A percentile compares a stretch with the other conserved stretches of the same genome.
These are phyloP conservation scores for Cyberlindnera meyerae DNA, from an alignment of 805 yeast species.

Conservation along the genomic window DNA sequence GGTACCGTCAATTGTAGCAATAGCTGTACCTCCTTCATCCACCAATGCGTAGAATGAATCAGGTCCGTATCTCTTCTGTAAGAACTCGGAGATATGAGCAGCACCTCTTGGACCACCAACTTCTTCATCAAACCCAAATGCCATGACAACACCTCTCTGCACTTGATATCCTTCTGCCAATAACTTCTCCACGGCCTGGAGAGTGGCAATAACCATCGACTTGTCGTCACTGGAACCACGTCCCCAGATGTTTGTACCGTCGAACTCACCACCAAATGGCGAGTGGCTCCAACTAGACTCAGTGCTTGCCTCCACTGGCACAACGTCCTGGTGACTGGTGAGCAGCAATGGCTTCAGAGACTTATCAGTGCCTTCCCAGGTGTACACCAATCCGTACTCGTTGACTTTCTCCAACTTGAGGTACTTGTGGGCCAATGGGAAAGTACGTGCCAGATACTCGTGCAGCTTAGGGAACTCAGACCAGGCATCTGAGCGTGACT, in stretches of 20 bases:
- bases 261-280: constrained; percentile 62
- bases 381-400: constrained; percentile 55
- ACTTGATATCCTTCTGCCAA: constrained; percentile 45
- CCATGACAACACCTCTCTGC: constrained; percentile 51
- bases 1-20: constrained; percentile 24
- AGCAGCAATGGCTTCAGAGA: constrained; percentile 58
- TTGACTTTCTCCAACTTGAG: constrained; percentile 52
- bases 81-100: constrained; percentile 33
- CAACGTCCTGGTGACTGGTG: constrained; percentile 78
- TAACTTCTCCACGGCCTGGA: constrained; percentile 55
- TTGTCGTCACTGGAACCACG: constrained; percentile 78
- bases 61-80: constrained; percentile 50
- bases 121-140: constrained; percentile 81
- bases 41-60: constrained; percentile 54
- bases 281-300: constrained; percentile 54
- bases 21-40: constrained; percentile 60
- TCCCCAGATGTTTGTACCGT: constrained; percentile 63
- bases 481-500: constrained; percentile 32
- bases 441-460: constrained; percentile 44
- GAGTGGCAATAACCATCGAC: constrained; percentile 53
- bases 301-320: constrained; percentile 63
- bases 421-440: constrained; percentile 46
- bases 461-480: constrained; percentile 36
- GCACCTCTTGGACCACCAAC: constrained; percentile 51
- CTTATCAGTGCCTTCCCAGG: constrained; percentile 52